Conservation (phyloP, 208 protist genomes). For the Angomonas ambiguus region DNA sequence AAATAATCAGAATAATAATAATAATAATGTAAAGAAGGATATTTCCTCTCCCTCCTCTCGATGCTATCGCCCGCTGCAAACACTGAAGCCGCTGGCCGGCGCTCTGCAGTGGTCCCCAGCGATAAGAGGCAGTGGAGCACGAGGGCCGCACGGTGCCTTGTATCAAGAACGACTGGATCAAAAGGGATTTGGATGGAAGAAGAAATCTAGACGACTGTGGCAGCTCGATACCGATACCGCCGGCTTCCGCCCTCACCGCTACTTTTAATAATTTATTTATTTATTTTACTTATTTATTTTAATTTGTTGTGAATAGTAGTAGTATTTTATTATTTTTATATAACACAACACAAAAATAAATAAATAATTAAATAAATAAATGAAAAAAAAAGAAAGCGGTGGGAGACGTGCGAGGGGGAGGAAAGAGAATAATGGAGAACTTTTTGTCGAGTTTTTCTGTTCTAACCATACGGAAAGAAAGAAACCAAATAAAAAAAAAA, state of each 20-base stretch:
- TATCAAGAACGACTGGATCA: slow-evolving; percentile 80
- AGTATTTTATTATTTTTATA: not conserved
- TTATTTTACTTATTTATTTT: slow-evolving; percentile 9
- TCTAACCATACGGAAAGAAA: not conserved
- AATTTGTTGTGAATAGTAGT: not conserved
- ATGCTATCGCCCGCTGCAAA: slow-evolving; percentile 53
- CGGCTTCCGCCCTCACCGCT: slow-evolving; percentile 78
- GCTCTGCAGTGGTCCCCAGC: slow-evolving; percentile 35
- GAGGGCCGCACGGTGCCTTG: slow-evolving; percentile 64
- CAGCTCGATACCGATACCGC: slow-evolving; percentile 80
- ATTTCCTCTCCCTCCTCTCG: too few relatives aligned
- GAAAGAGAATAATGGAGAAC: too few relatives aligned
- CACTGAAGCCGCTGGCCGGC: slow-evolving; percentile 74
- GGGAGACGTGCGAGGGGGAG: too few relatives aligned
- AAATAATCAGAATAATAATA: not conserved
- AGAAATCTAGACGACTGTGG: slow-evolving; percentile 80
- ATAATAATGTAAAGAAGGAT: not conserved
- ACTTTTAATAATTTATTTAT: slow-evolving; percentile 44
- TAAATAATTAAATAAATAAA: not conserved
- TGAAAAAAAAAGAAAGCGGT: not conserved
- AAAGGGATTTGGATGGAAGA: slow-evolving; percentile 87
- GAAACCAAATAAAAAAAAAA: not conserved
- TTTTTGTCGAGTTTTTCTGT: slow-evolving; percentile 1
- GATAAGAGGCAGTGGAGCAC: slow-evolving; percentile 54
- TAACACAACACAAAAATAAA: not conserved